Base-by-base conservation (phyloP, 2,329 filamentous ascomycete genomes). In the Scedosporium dehoogii region DNA sequence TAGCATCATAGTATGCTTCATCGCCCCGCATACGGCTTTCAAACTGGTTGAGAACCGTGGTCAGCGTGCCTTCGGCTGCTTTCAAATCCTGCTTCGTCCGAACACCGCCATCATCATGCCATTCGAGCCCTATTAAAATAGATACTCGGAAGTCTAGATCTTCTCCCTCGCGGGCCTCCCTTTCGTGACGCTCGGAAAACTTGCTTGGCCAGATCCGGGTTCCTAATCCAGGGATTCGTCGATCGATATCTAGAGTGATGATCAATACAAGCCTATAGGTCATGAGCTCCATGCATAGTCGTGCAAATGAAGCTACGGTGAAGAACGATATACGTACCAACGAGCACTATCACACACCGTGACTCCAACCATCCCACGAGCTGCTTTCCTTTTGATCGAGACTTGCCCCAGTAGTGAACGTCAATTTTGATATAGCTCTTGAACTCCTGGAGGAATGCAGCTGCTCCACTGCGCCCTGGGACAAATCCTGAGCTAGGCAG, bases 361-460 rank as follows among this genome's bases (percentile, higher is more conserved):
- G 83, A 86, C 67, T 88, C 85, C 2, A 89, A 70, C 85, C 85
- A 88, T 10, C 83, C 83, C 0, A 88, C 73, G 58, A 87, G 79
- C 12, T 76, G 74, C 21, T 79, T 81, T 1, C 84, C 82, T 61
- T 80, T 83, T 1, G 77, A 73, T 1, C 78, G 72, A 2, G 83
- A 84, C 6, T 79, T 72, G 1, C 85, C 85, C 86, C 86, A 89
- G 70, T 86, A 89, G 57, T 86, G 83, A 1, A 84, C 77, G 63
- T 86, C 81, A 60, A 89, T 79, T 67, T 81, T 83, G 63, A 85
- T 72, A 67, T 85, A 89, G 60, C 74, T 81, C 62, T 75, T 78
- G 69, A 82, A 83, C 0, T 73, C 68, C 1, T 66, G 66, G 5
- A 88, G 68, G 65, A 89, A 89, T 3, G 80, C 76, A 1, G 64